Evolutionary conservation across 1,284 basidiomycete species (phyloP).

Genomic region (Volvariella surrecta): DNA sequence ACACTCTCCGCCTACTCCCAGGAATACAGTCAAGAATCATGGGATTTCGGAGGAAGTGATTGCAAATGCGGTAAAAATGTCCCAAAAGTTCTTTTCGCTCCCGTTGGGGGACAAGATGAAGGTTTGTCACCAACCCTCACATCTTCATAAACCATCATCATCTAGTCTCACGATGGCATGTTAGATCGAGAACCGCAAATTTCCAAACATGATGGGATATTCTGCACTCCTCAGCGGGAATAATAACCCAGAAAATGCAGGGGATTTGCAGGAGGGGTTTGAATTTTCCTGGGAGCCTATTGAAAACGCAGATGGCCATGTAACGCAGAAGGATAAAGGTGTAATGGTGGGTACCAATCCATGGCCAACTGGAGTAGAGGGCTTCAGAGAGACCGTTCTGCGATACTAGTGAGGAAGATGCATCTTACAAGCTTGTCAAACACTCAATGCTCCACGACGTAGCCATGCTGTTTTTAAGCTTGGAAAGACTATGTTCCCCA

Average conservation of each 20-base stretch:
- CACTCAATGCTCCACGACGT: not conserved
- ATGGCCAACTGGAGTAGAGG: conserved; percentile 47
- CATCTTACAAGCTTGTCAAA: conserved; percentile 5
- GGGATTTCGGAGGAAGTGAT: conserved; percentile 48
- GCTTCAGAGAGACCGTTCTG: conserved; percentile 45
- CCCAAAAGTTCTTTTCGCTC: conserved; percentile 55
- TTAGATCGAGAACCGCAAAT: conserved; percentile 65
- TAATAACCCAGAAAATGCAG: conserved; percentile 54
- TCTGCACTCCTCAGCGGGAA: conserved; percentile 52
- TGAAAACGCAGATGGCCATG: conserved; percentile 16
- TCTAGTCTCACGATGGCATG: not conserved
- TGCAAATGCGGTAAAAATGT: conserved; percentile 33
- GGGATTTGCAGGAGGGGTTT: conserved; percentile 79
- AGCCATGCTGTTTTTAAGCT: conserved; percentile 39
- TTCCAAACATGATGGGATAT: conserved; percentile 67
- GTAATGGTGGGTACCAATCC: conserved; percentile 56
- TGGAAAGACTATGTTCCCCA: conserved; percentile 68
- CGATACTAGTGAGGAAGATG: conserved; percentile 45
- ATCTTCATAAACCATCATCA: conserved; percentile 2
- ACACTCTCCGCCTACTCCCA: not conserved
- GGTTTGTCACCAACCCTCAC: conserved; percentile 23
- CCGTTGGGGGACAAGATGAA: conserved; percentile 51
- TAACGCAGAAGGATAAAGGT: conserved; percentile 34
- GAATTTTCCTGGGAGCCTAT: conserved; percentile 67
- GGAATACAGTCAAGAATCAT: conserved; percentile 57